Percentiles rank a stretch among this genome's conserved stretches.
These are phyloP conservation scores for Cyclotella atomus DNA, from an alignment of 108 stramenopile species.

Conservation along the genomic window DNA sequence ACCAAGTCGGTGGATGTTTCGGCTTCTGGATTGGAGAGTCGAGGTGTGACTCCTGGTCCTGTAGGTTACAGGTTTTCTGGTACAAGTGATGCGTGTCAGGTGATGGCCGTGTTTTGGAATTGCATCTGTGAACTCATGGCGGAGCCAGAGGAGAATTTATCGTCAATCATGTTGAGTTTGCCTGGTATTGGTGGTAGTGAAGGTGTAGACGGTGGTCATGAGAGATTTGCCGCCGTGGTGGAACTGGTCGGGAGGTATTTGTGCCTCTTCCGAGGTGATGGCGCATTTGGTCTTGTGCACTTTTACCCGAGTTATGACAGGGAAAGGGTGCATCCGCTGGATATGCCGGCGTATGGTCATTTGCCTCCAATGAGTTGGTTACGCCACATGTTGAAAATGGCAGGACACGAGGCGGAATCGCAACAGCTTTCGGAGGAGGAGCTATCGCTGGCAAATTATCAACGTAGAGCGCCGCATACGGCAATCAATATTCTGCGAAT, in stretches of 20 bases:
- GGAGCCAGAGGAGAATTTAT: constrained; percentile 44
- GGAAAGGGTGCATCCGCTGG: constrained; percentile 47
- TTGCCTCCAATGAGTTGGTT: constrained; percentile 67
- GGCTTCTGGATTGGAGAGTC: constrained; percentile 44
- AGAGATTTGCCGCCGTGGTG: constrained; percentile 69
- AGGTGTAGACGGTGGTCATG: constrained; percentile 38
- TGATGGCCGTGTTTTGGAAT: constrained; percentile 79
- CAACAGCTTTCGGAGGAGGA: constrained; percentile 62
- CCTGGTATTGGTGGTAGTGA: constrained; percentile 56
- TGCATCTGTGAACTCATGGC: constrained; percentile 73
- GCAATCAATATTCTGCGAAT: constrained; percentile 69
- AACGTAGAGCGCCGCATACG: constrained; percentile 70
- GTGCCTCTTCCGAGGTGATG: constrained; percentile 64
- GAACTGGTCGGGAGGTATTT: constrained; percentile 67
- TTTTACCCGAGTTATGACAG: constrained; percentile 75
- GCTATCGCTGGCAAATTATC: constrained; percentile 60
- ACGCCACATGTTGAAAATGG: constrained; percentile 62
- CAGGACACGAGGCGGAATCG: constrained; percentile 50
- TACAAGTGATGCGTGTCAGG: constrained; percentile 51
- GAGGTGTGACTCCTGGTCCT: constrained; percentile 52
- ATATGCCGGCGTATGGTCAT: constrained; percentile 65
- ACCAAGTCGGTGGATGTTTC: constrained; percentile 47
- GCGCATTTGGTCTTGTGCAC: constrained; percentile 63
- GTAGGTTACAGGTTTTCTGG: constrained; percentile 61
- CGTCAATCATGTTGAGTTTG: constrained; percentile 59